Percentiles rank a stretch among this genome's conserved stretches.
Conservation (phyloP, 1,284 basidiomycete genomes). For the Melanopsichium pennsylvanicum region DNA sequence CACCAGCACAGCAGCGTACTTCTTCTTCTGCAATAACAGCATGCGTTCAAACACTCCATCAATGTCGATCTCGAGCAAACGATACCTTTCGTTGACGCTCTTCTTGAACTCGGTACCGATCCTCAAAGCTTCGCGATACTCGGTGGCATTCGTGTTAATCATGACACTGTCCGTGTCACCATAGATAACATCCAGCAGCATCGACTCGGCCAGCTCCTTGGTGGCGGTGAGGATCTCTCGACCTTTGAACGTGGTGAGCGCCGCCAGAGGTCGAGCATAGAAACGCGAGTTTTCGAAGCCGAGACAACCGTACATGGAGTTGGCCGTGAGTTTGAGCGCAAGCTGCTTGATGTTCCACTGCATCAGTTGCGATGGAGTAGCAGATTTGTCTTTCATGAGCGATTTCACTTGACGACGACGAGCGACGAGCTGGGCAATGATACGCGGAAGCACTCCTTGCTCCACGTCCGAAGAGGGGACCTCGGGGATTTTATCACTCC, state of each 20-base stretch:
- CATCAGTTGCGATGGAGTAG: slow-evolving; percentile 78
- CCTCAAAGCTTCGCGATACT: slow-evolving; percentile 84
- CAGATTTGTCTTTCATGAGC: slow-evolving; percentile 89
- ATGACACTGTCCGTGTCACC: slow-evolving; percentile 99
- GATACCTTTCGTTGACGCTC: slow-evolving; percentile 93
- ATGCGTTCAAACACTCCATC: slow-evolving; percentile 94
- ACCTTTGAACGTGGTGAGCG: slow-evolving; percentile 96
- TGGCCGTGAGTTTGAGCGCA: slow-evolving; percentile 96
- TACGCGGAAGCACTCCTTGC: slow-evolving; percentile 90
- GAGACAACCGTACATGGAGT: slow-evolving; percentile 99
- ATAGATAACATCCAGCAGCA: slow-evolving; percentile 93
- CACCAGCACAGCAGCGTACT: slow-evolving; percentile 91
- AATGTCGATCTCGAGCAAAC: slow-evolving; percentile 93
- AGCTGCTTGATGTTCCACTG: slow-evolving; percentile 97
- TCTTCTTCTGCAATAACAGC: slow-evolving; percentile 96
- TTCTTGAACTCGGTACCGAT: slow-evolving; percentile 94
- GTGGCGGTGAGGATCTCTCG: slow-evolving; percentile 96
- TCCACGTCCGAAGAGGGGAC: slow-evolving; percentile 77
- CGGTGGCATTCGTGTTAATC: slow-evolving; percentile 92
- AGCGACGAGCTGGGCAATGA: slow-evolving; percentile 92
- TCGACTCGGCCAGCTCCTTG: slow-evolving; percentile 86
- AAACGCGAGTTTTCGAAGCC: slow-evolving; percentile 97
- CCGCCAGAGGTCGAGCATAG: slow-evolving; percentile 94
- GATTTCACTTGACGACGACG: slow-evolving; percentile 89
- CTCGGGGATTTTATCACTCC: slow-evolving; percentile 80